Evolutionary conservation across 2,329 filamentous ascomycete species (phyloP), one percentile per base, ranked within the genome.

Genomic region (Aspergillus costaricaensis): DNA sequence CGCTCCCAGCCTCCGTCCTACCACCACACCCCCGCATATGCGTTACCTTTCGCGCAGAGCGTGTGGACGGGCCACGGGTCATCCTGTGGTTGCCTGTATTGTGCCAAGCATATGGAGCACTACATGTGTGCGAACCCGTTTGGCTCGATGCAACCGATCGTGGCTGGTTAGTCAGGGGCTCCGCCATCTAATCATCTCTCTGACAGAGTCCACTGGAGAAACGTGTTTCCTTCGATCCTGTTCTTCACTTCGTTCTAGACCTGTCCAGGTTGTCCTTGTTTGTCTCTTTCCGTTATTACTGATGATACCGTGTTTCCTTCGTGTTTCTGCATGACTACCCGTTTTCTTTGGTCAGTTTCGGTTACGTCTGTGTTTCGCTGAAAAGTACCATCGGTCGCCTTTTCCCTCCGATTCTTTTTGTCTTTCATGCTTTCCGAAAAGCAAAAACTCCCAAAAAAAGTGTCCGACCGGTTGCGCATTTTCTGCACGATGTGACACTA

Each of bases 61-160:
- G 77, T 77, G 17, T 83, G 81, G 81, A 79, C 76, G 57, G 75
- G 76, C 14, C 78, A 81, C 64, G 77, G 77, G 27, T 75, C 76
- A 2, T 79, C 79, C 36, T 85, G 82, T 65, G 73, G 74, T 49
- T 83, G 82, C 65, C 66, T 73, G 54, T 79, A 80, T 59, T 83
- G 81, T 70, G 74, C 76, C 51, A 80, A 82, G 61, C 77, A 79
- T 54, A 76, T 81, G 57, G 81, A 84, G 60, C 76, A 80, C 63
- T 83, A 83, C 66, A 79, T 83, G 74, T 72, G 72, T 56, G 70
- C 76, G 54, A 75, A 71, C 51, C 76, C 77, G 50, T 81, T 80
- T 62, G 74, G 73, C 44, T 59, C 72, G 21, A 74, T 82, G 63
- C 82, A 82, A 68, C 74, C 81, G 51, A 78, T 82, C 62, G 65